A percentile compares a stretch with the other conserved stretches of the same genome.
These are phyloP conservation scores for Parietaria judaica DNA, from an alignment of 306 rosid genomes.

Conservation along the genomic window DNA sequence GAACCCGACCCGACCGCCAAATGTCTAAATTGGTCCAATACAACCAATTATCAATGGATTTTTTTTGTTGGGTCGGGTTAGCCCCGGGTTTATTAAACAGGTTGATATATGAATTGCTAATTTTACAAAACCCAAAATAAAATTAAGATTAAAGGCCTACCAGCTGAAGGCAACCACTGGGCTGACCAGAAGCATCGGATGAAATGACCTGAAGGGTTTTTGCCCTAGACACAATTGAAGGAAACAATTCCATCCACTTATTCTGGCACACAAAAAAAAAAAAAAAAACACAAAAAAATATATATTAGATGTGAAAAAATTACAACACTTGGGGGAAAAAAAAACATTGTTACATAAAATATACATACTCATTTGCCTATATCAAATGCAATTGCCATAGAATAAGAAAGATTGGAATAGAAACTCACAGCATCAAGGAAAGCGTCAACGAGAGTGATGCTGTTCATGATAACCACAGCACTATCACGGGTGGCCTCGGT, in stretches of 20 bases:
- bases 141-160: slow-evolving; percentile 26
- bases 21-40: too few species aligned
- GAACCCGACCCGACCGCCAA: too few species aligned
- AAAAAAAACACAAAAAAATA: neutral
- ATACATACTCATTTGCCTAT: too few species aligned
- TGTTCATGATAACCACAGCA: slow-evolving; percentile 85
- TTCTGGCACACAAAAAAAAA: slow-evolving; percentile 21
- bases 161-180: slow-evolving; percentile 75
- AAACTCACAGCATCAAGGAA: slow-evolving; percentile 77
- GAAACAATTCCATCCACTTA: slow-evolving; percentile 93
- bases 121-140: too few species aligned
- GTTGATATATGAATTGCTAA: too few species aligned
- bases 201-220: slow-evolving; percentile 78
- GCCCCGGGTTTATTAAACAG: too few species aligned
- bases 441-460: slow-evolving; percentile 87
- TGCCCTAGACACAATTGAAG: slow-evolving; percentile 78
- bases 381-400: too few species aligned
- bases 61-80: too few species aligned
- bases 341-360: too few species aligned
- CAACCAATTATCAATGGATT: too few species aligned
- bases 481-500: slow-evolving; percentile 67
- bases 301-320: neutral
- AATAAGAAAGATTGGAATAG: neutral
- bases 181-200: slow-evolving; percentile 71
- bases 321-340: neutral